Evolutionary conservation across 371 early-diverging fungal species (phyloP).

Genomic region (Zychaea mexicana): DNA sequence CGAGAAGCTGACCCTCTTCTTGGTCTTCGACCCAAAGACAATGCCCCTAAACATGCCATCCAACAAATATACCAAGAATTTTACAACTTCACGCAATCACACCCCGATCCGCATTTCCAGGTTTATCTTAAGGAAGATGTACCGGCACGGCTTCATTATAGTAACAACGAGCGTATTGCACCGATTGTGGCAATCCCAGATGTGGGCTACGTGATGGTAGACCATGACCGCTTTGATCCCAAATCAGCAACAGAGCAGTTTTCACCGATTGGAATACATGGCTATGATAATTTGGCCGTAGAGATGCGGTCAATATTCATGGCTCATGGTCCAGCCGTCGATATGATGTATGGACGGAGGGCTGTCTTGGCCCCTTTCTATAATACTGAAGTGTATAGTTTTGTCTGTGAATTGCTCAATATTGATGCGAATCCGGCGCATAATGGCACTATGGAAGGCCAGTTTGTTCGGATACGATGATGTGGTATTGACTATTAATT

Average conservation of each 20-base stretch:
- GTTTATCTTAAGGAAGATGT: conserved; percentile 66
- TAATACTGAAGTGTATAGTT: conserved; percentile 41
- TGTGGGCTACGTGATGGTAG: conserved; percentile 53
- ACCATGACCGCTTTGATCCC: conserved; percentile 23
- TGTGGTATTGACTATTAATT: too few species aligned
- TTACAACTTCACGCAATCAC: conserved; percentile 33
- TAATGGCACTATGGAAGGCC: conserved; percentile 30
- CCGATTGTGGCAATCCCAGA: conserved; percentile 77
- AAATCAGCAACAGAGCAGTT: conserved; percentile 4
- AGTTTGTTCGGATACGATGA: conserved; percentile 3
- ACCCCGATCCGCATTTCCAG: conserved; percentile 49
- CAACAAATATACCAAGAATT: conserved; percentile 39
- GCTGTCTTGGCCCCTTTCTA: conserved; percentile 29
- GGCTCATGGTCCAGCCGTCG: conserved; percentile 76
- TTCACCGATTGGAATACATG: conserved; percentile 72
- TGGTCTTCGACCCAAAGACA: conserved; percentile 51
- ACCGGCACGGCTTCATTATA: conserved; percentile 67
- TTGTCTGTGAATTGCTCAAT: conserved; percentile 30
- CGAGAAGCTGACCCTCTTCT: conserved; percentile 39
- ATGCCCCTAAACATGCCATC: conserved; percentile 30
- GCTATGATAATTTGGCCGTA: conserved; percentile 74
- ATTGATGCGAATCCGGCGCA: conserved; percentile 29
- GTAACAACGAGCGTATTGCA: conserved; percentile 61
- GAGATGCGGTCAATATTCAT: conserved; percentile 89
- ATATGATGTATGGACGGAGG: conserved; percentile 8